These are phyloP conservation scores for Schizothecium vesticola DNA, from an alignment of 495 filamentous ascomycete genomes.

Conservation along the genomic window DNA sequence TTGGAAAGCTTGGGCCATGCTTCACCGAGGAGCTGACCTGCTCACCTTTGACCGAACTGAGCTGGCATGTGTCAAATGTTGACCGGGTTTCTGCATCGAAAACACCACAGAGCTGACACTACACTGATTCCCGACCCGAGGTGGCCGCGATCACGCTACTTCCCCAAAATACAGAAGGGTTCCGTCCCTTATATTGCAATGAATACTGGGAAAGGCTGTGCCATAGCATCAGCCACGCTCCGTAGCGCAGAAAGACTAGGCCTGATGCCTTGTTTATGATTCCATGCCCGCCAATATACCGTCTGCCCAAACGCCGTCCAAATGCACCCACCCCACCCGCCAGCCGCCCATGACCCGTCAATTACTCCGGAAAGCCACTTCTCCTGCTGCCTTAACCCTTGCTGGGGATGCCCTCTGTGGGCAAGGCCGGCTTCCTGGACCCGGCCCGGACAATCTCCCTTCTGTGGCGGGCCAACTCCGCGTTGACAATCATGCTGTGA, in stretches of 20 bases:
- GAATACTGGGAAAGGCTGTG: not conserved
- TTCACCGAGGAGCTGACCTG: not conserved
- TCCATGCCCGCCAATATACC: not conserved
- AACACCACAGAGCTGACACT: not conserved
- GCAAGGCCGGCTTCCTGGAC: slow-evolving; percentile 14
- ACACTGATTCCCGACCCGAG: not conserved
- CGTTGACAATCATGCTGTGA: slow-evolving; percentile 45
- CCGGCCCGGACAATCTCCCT: slow-evolving; percentile 30
- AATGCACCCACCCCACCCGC: not conserved
- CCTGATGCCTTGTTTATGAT: not conserved
- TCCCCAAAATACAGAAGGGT: not conserved
- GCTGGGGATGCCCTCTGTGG: slow-evolving; percentile 10
- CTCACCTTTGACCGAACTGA: not conserved
- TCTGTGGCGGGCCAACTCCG: slow-evolving; percentile 30
- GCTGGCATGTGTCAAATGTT: not conserved
- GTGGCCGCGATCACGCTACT: not conserved
- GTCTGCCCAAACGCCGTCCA: not conserved
- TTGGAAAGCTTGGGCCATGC: not conserved
- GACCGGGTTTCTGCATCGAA: not conserved
- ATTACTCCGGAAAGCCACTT: not conserved
- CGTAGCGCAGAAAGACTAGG: not conserved
- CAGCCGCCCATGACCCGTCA: not conserved
- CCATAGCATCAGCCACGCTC: not conserved
- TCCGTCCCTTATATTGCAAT: not conserved
- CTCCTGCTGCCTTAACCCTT: slow-evolving; percentile 9